These are phyloP conservation scores for Fusarium xylarioides DNA, from an alignment of 2,329 filamentous ascomycete species.

Conservation along the genomic window DNA sequence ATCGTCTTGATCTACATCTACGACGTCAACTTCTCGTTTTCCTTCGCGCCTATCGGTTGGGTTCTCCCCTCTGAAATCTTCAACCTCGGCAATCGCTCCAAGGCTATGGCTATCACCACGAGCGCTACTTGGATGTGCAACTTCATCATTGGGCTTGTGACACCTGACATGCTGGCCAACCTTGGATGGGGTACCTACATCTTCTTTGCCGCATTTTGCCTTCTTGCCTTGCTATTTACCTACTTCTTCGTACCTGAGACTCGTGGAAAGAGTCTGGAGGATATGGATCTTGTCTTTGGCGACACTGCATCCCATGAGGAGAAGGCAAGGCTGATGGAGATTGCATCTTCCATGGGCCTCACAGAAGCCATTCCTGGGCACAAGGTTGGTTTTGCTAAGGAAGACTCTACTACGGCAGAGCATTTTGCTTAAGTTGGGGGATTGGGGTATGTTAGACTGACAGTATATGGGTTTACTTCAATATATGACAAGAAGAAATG, in stretches of 20 bases:
- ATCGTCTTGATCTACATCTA: conserved; percentile 73
- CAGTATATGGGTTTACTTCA: too few relatives aligned
- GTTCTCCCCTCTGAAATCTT: conserved; percentile 72
- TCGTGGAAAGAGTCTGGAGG: conserved; percentile 62
- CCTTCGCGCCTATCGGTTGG: conserved; percentile 70
- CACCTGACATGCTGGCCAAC: conserved; percentile 60
- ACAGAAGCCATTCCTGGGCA: not conserved
- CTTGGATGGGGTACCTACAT: conserved; percentile 64
- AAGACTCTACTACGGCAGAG: not conserved
- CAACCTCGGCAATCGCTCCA: conserved; percentile 64
- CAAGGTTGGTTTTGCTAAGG: not conserved
- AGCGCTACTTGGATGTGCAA: conserved; percentile 55
- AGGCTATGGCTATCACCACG: conserved; percentile 68
- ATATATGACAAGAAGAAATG: not conserved
- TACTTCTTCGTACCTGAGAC: conserved; percentile 68
- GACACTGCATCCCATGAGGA: not conserved
- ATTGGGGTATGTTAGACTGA: not conserved
- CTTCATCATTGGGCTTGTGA: conserved; percentile 49
- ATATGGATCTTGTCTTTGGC: conserved; percentile 62
- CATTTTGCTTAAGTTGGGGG: not conserved
- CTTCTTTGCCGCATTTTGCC: conserved; percentile 67
- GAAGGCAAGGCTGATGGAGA: not conserved
- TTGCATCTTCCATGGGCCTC: not conserved
- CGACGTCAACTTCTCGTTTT: conserved; percentile 71
- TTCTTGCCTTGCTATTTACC: conserved; percentile 59